Conservation (phyloP, 2,329 filamentous ascomycete species). For the Fusarium tricinctum region DNA sequence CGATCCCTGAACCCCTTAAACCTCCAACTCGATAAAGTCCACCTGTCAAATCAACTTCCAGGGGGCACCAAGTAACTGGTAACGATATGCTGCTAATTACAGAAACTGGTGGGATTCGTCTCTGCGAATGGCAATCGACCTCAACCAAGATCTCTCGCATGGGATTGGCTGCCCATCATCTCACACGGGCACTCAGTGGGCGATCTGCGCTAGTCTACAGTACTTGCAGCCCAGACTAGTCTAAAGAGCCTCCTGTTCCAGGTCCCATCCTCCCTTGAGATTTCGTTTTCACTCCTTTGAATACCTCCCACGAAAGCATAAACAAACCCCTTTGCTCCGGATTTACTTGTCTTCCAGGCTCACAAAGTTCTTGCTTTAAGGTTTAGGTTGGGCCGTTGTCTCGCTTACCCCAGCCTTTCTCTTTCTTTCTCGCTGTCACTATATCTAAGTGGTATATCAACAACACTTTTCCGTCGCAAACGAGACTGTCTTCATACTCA, state of each 20-base stretch:
- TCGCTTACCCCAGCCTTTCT: conserved; percentile 13
- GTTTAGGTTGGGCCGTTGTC: conserved; percentile 16
- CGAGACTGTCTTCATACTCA: not conserved
- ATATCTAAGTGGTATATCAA: not conserved
- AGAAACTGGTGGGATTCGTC: not conserved
- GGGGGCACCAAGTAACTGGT: conserved; percentile 14
- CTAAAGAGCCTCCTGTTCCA: conserved; percentile 29
- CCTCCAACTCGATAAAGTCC: conserved; percentile 6
- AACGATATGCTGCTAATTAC: conserved; percentile 20
- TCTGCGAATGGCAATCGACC: conserved; percentile 30
- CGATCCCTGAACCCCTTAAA: conserved; percentile 1
- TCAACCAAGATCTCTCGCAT: conserved; percentile 35
- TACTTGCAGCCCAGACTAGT: conserved; percentile 11
- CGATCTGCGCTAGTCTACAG: conserved; percentile 22
- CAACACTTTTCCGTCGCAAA: not conserved
- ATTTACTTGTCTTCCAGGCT: not conserved
- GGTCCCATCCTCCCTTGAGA: conserved; percentile 6
- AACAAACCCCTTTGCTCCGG: conserved; percentile 9
- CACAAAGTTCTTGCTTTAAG: conserved; percentile 4
- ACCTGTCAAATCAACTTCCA: conserved; percentile 33
- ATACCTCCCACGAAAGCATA: conserved; percentile 35
- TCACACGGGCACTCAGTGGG: conserved; percentile 24
- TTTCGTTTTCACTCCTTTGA: conserved; percentile 17
- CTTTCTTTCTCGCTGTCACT: conserved; percentile 1
- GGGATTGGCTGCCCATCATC: conserved; percentile 28